These are phyloP conservation scores for Puya raimondii DNA, from an alignment of 176 grass and related monocot species.

Conservation along the genomic window DNA sequence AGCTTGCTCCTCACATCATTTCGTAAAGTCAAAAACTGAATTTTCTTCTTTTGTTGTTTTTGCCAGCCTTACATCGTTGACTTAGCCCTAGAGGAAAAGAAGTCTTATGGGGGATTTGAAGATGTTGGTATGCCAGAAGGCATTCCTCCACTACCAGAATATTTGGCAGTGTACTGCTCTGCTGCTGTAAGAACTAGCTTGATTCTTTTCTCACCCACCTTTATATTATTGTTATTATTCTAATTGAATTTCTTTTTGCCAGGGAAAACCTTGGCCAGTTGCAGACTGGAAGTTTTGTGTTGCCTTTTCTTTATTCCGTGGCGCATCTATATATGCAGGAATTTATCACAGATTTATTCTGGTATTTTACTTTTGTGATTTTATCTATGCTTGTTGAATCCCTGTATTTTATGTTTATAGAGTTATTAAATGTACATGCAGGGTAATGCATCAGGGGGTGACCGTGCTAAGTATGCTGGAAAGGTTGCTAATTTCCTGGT, in stretches of 20 bases:
- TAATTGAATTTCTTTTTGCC: constrained; percentile 13
- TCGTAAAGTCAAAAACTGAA: not conserved
- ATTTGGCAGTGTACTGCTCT: constrained; percentile 71
- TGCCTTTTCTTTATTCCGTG: constrained; percentile 87
- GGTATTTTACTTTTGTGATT: constrained; percentile 29
- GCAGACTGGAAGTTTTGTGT: constrained; percentile 82
- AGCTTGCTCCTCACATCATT: not conserved
- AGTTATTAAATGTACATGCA: constrained; percentile 40
- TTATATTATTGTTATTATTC: constrained; percentile 1
- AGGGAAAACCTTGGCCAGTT: constrained; percentile 82
- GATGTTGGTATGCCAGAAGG: constrained; percentile 59
- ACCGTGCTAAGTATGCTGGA: constrained; percentile 63
- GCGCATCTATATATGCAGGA: constrained; percentile 82
- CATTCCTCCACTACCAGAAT: constrained; percentile 77
- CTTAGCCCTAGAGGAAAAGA: constrained; percentile 7
- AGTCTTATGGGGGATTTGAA: constrained; percentile 68
- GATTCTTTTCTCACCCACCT: constrained; percentile 6
- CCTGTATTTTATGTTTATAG: constrained; percentile 7
- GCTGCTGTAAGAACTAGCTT: constrained; percentile 47
- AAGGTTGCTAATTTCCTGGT: constrained; percentile 47
- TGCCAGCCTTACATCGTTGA: constrained; percentile 72
- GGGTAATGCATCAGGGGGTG: constrained; percentile 98
- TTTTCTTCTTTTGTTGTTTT: constrained; percentile 11
- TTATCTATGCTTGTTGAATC: constrained; percentile 9
- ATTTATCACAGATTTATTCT: constrained; percentile 93